phyloP scores from a whole-genome alignment of 331 rosid genomes.

The Rhamnella rubrinervis region DNA sequence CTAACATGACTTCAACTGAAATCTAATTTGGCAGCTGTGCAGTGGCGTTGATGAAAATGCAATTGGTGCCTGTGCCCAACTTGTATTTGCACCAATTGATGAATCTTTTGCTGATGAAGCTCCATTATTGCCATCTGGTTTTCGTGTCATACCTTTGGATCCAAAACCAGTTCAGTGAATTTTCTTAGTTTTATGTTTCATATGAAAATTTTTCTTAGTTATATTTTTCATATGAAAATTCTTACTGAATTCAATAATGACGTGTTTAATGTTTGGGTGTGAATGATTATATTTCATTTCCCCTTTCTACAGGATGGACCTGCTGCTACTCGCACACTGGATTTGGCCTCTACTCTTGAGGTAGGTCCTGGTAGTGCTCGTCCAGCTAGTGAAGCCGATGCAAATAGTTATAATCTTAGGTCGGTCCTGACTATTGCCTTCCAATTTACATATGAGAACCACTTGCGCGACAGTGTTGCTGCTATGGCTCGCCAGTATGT shows the following conservation, averaged over 20 bases:
- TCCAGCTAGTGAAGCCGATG: slow-evolving; percentile 53
- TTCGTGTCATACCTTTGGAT: slow-evolving; percentile 90
- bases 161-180: slow-evolving; percentile 66
- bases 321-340: slow-evolving; percentile 66
- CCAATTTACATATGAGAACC: slow-evolving; percentile 90
- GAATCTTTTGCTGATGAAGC: slow-evolving; percentile 98
- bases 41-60: slow-evolving; percentile 91
- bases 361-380: slow-evolving; percentile 72
- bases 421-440: slow-evolving; percentile 94
- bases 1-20: neutral
- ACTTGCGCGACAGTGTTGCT: slow-evolving; percentile 81
- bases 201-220: neutral
- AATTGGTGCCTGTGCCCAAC: slow-evolving; percentile 89
- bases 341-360: slow-evolving; percentile 90
- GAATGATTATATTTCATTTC: neutral
- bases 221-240: neutral
- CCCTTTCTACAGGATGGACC: slow-evolving; percentile 60
- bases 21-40: slow-evolving; percentile 57
- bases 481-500: slow-evolving; percentile 99
- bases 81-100: slow-evolving; percentile 95
- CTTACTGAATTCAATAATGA: no score
- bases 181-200: neutral
- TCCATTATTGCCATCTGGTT: slow-evolving; percentile 88
- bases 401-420: slow-evolving; percentile 59
- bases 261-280: neutral